Base-by-base conservation (phyloP, 345 rosid species). In the Microthlaspi erraticum region DNA sequence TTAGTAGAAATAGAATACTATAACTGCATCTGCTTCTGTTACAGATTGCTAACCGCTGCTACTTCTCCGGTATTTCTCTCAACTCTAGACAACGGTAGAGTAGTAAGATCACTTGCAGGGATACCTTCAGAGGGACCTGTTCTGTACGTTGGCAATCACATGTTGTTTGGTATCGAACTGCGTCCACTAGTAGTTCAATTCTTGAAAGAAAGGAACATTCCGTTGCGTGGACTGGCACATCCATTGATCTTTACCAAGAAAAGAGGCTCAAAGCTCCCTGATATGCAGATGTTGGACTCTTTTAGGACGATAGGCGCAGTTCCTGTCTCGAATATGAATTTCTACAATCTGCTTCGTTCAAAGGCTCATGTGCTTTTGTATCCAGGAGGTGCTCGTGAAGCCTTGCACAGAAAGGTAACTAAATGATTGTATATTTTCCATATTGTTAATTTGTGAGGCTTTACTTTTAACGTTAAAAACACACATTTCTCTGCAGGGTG, bases 71-170 rank as follows among this genome's bases (percentile, higher is more conserved):
- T 84, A 2, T 51, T 74, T 70, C 83, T 85, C 60, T 93, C 98
- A 37, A 93, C 98, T 61, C 64, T 83, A 74, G 86, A 87, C 11
- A 81, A 87, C 18, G 96, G 86, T 60, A 78, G 49, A 74, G 83
- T 90, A 46, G 92, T 90, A 73, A 83, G 73, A 82, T 89, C 94
- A 11, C 93, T 93, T 57, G 82, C 74, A 0, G 97, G 92, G 41
- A 81, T 93, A 78, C 98, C 96, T 36, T 64, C 76, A 26, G 85
- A 90, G 68, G 98, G 98, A 69, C 98, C 92, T 0, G 87, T 88
- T 26, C 44, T 90, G 8, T 74, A 83, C 17, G 88, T 88, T 63
- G 97, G 98, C 49, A 77, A 87, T 78, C 98, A 93, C 69, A 83
- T 79, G 91, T 33, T 93, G 73, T 23, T 88, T 75, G 97, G 97